Base-by-base conservation (phyloP, 1,284 basidiomycete species). In the Mycena citricolor region DNA sequence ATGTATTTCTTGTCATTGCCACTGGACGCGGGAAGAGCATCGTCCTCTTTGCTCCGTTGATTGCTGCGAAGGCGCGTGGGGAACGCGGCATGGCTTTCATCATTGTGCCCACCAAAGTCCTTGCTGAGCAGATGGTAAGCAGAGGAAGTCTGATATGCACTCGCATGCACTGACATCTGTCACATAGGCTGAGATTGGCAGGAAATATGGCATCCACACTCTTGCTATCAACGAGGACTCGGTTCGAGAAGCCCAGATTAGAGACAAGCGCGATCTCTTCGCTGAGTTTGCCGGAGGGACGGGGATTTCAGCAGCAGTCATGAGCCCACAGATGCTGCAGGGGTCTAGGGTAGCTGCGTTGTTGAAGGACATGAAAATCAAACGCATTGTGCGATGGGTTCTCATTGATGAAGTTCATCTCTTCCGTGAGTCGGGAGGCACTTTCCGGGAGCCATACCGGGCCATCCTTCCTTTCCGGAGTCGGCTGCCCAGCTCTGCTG, bases 261-360 rank as follows among this genome's bases (percentile, higher is more conserved):
- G 30, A n/a, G 39, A 41, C 12, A 24, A 28, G 20, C 32, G 38
- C 23, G 44, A 51, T 32, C 26, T 54, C 5, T 49, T 32, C 17
- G 16, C 12, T 5, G 42, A 44, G 22, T 32, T 41, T 8, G 23
- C 29, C 5, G 17, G 19, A 8, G 31, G 41, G 21, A 23, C 23
- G 5, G 52, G 33, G 12, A 33, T 49, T 26, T 26, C 31, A 2
- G 35, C 52, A 24, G 52, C 21, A 4, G 21, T 52, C 10, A 54
- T 54, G 52, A 54, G 32, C 19, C 52, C 49, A 8, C 52, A 54
- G 29, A 54, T 54, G 50, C 34, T 54, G 12, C 32, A 14, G n/a
- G 38, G 50, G 7, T 24, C 24, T 6, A 25, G 43, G 10, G 26
- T 54, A 23, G 28, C 21, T 8, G 32, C 29, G 19, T 40, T 39